Percentiles rank a stretch among this genome's conserved stretches.
Conservation (phyloP, 768 basidiomycete genomes). For the Boletus bicolor region DNA sequence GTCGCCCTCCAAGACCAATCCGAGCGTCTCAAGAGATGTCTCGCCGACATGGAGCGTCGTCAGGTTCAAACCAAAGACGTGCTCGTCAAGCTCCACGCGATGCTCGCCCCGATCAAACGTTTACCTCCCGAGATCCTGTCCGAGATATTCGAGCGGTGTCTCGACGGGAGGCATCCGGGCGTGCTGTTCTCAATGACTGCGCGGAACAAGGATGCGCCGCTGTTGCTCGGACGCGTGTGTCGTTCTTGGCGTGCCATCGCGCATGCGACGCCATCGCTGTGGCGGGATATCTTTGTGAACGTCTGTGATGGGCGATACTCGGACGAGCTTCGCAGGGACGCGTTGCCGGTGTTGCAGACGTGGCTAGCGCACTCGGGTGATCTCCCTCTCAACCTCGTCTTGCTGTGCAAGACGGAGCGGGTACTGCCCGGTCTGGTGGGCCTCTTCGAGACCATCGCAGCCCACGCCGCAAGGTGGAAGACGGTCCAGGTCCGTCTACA, state of each 20-base stretch:
- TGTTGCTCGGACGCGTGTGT: constrained; percentile 31
- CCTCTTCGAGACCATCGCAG: constrained; percentile 16
- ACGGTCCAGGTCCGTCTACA: constrained; percentile 20
- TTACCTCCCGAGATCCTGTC: constrained; percentile 27
- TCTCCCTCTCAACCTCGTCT: constrained; percentile 18
- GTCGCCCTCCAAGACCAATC: constrained; percentile 9
- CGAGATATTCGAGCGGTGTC: constrained; percentile 25
- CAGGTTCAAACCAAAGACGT: constrained; percentile 1
- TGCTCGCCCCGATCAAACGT: constrained; percentile 23
- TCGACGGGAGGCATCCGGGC: background rate
- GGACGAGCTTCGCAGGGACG: constrained; percentile 17
- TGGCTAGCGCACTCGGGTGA: constrained; percentile 24
- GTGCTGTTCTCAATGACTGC: background rate
- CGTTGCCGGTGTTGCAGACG: constrained; percentile 15
- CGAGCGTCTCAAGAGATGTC: constrained; percentile 1
- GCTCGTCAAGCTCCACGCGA: constrained; percentile 15
- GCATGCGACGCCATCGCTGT: constrained; percentile 26
- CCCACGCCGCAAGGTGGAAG: constrained; percentile 18
- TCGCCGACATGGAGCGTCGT: constrained; percentile 13
- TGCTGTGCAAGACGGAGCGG: constrained; percentile 21
- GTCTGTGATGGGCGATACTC: constrained; percentile 23
- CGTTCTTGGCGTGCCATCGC: constrained; percentile 26
- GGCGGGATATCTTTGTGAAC: constrained; percentile 21
- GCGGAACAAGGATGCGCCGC: constrained; percentile 16
- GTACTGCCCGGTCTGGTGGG: constrained; percentile 20